A percentile compares a stretch with the other conserved stretches of the same genome.
Evolutionary conservation across 1,284 basidiomycete species (phyloP).

Genomic region (Trametes hirsuta): DNA sequence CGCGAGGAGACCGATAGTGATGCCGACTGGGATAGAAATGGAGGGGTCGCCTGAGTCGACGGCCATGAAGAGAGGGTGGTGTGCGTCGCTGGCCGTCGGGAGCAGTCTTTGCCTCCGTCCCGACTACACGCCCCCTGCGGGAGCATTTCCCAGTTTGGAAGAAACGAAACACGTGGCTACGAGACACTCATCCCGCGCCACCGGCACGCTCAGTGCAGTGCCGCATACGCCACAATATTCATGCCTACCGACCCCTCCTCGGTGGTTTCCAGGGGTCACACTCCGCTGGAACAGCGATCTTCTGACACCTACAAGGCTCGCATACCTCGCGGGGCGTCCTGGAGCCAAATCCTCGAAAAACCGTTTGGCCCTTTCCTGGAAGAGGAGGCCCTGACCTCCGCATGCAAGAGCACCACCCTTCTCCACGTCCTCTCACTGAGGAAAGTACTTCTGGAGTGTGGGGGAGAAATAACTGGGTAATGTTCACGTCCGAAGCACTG

Average conservation of each 20-base stretch:
- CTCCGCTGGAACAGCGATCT: no score
- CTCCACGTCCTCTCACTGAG: slow-evolving; percentile 26
- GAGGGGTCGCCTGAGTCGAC: slow-evolving; percentile 25
- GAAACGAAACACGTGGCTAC: slow-evolving; percentile 12
- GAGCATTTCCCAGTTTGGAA: not conserved
- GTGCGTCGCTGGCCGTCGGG: not conserved
- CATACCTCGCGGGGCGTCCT: not conserved
- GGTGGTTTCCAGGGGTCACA: not conserved
- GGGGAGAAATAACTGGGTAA: slow-evolving; percentile 31
- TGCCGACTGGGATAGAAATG: slow-evolving; percentile 59
- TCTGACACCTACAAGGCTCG: no score
- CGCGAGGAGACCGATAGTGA: slow-evolving; percentile 80
- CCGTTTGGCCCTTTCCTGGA: slow-evolving; percentile 39
- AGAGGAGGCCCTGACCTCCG: slow-evolving; percentile 24
- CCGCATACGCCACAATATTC: not conserved
- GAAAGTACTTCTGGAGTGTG: slow-evolving; percentile 28
- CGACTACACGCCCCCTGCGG: not conserved
- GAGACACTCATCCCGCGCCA: not conserved
- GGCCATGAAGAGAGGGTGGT: slow-evolving; percentile 27
- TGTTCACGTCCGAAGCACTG: not conserved
- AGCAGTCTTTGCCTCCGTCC: not conserved
- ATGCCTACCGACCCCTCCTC: not conserved
- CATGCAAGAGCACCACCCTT: slow-evolving; percentile 25
- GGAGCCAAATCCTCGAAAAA: slow-evolving; percentile 23
- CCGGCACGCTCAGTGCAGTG: not conserved